These are phyloP conservation scores for Ammopiptanthus mongolicus DNA, from an alignment of 306 rosid species.

Conservation along the genomic window DNA sequence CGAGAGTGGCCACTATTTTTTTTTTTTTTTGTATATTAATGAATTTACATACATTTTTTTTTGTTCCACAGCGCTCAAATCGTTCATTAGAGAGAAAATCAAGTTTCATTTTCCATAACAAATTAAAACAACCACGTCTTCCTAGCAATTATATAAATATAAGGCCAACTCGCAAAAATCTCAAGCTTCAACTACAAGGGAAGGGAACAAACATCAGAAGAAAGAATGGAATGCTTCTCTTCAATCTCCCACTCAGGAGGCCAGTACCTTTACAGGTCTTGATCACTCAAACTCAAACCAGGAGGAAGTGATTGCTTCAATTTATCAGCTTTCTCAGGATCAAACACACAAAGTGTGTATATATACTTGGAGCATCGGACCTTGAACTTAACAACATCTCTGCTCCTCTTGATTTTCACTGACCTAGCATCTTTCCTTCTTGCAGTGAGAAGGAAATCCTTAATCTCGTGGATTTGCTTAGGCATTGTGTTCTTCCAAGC, in stretches of 20 bases:
- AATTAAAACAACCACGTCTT: slow-evolving; percentile 2
- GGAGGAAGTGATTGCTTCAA: slow-evolving; percentile 96
- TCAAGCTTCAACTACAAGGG: background rate
- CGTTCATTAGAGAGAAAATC: background rate
- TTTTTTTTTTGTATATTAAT: no score
- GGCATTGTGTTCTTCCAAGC: slow-evolving; percentile 29
- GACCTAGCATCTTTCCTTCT: slow-evolving; percentile 88
- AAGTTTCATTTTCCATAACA: slow-evolving; percentile 10
- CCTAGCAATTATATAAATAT: background rate
- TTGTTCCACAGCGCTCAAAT: background rate
- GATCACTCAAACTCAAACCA: slow-evolving; percentile 76
- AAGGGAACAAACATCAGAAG: slow-evolving; percentile 9
- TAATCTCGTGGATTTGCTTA: slow-evolving; percentile 87
- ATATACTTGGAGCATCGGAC: slow-evolving; percentile 87
- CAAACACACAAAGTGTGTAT: slow-evolving; percentile 81
- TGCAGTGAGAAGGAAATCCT: slow-evolving; percentile 88
- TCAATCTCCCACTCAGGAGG: background rate
- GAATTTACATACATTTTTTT: no score
- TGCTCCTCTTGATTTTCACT: slow-evolving; percentile 77
- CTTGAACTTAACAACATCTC: slow-evolving; percentile 82
- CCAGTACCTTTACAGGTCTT: slow-evolving; percentile 49
- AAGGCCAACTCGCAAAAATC: slow-evolving; percentile 18
- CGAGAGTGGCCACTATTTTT: no score
- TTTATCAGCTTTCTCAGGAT: slow-evolving; percentile 72
- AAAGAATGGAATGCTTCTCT: slow-evolving; percentile 4